Conservation (phyloP, 805 yeast genomes). For the Myxozyma neotropica region DNA sequence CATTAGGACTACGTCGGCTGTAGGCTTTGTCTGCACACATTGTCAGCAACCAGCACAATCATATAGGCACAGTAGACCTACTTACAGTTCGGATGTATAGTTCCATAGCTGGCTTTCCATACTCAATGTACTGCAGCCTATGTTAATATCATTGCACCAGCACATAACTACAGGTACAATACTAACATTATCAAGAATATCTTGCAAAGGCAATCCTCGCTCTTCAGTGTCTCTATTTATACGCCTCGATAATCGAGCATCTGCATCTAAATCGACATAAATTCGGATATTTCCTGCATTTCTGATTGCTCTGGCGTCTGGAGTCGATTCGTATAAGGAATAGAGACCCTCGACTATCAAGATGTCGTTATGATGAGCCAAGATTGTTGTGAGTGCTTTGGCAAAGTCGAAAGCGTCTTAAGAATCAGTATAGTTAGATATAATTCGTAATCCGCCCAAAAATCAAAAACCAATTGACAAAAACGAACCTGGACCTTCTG, state of each 20-base stretch:
- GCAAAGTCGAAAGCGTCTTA: conserved; percentile 26
- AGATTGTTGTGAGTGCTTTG: conserved; percentile 6
- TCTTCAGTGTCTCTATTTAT: conserved; percentile 38
- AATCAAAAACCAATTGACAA: not conserved
- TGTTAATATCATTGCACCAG: not conserved
- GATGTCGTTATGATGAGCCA: conserved; percentile 35
- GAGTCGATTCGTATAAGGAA: conserved; percentile 61
- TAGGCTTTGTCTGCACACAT: conserved; percentile 56
- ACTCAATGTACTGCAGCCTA: conserved; percentile 50
- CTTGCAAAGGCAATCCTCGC: conserved; percentile 14
- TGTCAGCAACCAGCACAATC: not conserved
- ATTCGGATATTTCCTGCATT: conserved; percentile 66
- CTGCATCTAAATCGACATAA: conserved; percentile 83
- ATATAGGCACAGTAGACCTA: not conserved
- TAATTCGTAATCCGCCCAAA: too few species aligned
- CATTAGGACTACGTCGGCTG: conserved; percentile 75
- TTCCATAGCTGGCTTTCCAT: conserved; percentile 67
- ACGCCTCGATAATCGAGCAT: conserved; percentile 78
- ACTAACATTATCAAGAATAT: conserved; percentile 23
- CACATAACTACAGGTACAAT: too few species aligned
- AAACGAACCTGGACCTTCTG: conserved; percentile 28
- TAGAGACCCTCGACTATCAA: conserved; percentile 75
- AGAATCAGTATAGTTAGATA: too few species aligned
- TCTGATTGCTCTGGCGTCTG: conserved; percentile 3
- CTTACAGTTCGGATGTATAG: conserved; percentile 51